A percentile compares a stretch with the other conserved stretches of the same genome.
Evolutionary conservation across 2,329 filamentous ascomycete genomes (phyloP).

Genomic region (Penicillium sp.): DNA sequence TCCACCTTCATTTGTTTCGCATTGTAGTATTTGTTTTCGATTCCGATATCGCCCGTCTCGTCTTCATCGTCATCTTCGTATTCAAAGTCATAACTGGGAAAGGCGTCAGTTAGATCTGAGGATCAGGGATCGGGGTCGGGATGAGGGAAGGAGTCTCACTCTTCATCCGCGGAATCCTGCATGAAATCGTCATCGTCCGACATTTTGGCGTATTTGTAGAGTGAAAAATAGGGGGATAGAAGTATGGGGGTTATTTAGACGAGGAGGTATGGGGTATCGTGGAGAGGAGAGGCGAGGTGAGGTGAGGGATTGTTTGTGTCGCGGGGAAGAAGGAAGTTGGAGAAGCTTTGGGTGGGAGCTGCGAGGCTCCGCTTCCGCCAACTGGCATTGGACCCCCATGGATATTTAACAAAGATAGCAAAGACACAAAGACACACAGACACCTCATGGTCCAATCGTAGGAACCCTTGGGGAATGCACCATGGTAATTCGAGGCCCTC

Average conservation of each 20-base stretch:
- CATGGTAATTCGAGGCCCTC: no score
- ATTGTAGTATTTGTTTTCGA: slow-evolving; percentile 99
- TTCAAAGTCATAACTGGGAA: slow-evolving; percentile 83
- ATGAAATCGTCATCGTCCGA: slow-evolving; percentile 90
- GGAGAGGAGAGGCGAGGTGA: background rate
- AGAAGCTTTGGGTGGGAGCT: slow-evolving; percentile 23
- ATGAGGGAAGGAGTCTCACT: slow-evolving; percentile 57
- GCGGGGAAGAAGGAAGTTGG: slow-evolving; percentile 16
- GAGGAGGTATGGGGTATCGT: background rate
- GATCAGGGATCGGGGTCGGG: background rate
- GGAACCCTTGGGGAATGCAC: no score
- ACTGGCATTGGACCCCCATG: no score
- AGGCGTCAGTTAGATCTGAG: slow-evolving; percentile 28
- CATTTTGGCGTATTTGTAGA: slow-evolving; percentile 52
- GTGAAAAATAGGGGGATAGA: no score
- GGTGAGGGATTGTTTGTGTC: slow-evolving; percentile 6
- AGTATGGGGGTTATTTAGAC: no score
- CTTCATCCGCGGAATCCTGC: slow-evolving; percentile 87
- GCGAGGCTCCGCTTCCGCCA: slow-evolving; percentile 21
- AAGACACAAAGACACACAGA: no score
- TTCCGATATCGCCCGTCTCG: slow-evolving; percentile 84
- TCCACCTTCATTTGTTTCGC: slow-evolving; percentile 93
- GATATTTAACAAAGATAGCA: no score
- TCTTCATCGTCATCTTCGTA: slow-evolving; percentile 95
- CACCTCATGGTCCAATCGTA: no score